Evolutionary conservation across 768 basidiomycete species (phyloP).

Genomic region (Exsudoporus frostii): DNA sequence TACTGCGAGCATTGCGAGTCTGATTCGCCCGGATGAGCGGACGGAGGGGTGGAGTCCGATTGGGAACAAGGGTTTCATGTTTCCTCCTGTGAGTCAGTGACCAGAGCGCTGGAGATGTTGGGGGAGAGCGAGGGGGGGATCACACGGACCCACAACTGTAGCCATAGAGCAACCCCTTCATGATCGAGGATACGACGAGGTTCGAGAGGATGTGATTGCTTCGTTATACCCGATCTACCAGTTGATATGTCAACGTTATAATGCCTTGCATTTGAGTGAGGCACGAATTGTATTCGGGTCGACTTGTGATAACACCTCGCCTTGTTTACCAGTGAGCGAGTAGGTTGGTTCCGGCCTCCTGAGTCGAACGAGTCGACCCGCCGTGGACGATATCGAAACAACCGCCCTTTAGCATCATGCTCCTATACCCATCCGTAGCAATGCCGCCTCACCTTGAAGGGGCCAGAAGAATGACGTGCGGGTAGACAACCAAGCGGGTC

Average conservation of each 20-base stretch:
- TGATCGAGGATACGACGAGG: neutral
- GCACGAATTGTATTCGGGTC: neutral
- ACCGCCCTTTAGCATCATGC: no score
- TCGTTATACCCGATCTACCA: slow-evolving; percentile 13
- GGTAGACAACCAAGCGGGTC: neutral
- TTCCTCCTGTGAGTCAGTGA: slow-evolving; percentile 39
- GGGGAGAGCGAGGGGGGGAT: neutral
- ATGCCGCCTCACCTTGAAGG: no score
- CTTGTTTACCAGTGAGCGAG: no score
- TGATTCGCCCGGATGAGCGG: slow-evolving; percentile 74
- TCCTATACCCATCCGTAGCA: no score
- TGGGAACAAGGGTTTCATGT: slow-evolving; percentile 47
- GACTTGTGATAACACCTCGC: no score
- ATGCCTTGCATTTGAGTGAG: neutral
- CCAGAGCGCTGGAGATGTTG: no score
- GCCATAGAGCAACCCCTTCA: neutral
- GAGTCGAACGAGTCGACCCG: no score
- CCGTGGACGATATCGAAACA: no score
- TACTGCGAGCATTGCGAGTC: slow-evolving; percentile 80
- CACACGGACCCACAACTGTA: neutral
- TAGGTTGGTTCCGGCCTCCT: no score
- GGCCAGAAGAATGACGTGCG: no score
- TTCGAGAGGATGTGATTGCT: neutral
- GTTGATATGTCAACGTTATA: neutral
- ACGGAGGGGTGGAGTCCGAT: slow-evolving; percentile 83